Evolutionary conservation across 371 early-diverging fungal species (phyloP), one percentile per base, ranked within the genome.

Genomic region (Mucor irregularis): DNA sequence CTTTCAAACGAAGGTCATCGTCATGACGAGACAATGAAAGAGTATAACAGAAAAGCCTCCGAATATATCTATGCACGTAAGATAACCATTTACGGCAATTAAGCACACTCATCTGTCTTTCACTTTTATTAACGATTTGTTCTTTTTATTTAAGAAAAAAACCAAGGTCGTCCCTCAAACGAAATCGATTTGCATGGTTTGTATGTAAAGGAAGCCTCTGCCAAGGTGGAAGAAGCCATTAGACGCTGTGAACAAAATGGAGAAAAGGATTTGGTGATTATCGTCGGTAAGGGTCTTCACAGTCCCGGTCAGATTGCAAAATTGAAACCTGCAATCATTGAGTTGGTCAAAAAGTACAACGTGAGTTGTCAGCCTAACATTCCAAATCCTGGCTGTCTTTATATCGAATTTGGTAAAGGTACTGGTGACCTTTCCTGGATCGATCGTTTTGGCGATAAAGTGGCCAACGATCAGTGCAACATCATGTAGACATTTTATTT

Each of bases 111-210:
- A n/a, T n/a, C n/a, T n/a, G n/a, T n/a, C n/a, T n/a, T n/a, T n/a
- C n/a, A 14, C 10, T 26, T 13, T n/a, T n/a, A 10, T 28, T 26
- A 26, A 44, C 26, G 16, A 24, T 44, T 44, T 26, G 4, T 9
- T 24, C 1, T 30, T 10, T 17, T 30, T 24, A 45, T 35, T 44
- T 50, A 16, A 77, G 84, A 58, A 5, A 73, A 82, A 54, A 86
- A 86, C 46, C 49, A 71, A 9, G 53, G 49, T 19, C 68, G 76
- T 25, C 73, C 78, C n/a, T 30, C 58, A 0, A 69, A 78, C 35
- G 81, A 83, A 53, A 66, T 86, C 44, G 86, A 86, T 65, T 46
- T 86, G 16, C 86, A 86, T 26, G 85, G 84, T 3, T 47, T 86
- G 17, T 81, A 69, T 56, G 85, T 86, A 16, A 65, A 64, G 44